These are phyloP conservation scores for Neofusicoccum kwambonambiense DNA, from an alignment of 2,329 filamentous ascomycete species.

Conservation along the genomic window DNA sequence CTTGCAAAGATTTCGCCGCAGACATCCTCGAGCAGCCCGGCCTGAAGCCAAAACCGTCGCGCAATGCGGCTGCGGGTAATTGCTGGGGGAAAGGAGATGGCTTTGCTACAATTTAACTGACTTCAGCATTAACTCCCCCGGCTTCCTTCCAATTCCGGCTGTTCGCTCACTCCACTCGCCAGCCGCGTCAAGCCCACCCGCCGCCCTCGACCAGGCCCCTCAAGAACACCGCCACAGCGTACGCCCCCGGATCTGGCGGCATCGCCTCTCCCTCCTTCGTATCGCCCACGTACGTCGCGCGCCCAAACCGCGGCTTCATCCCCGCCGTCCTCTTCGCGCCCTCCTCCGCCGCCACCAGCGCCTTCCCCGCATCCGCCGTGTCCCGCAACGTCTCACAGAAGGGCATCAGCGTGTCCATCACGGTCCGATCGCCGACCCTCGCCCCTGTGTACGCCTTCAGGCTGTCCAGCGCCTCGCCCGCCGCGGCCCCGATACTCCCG, in stretches of 20 bases:
- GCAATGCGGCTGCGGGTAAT: too few relatives aligned
- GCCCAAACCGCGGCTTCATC: conserved; percentile 84
- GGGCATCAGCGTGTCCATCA: conserved; percentile 85
- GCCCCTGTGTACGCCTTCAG: conserved; percentile 76
- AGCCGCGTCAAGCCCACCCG: neutral
- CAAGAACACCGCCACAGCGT: conserved; percentile 80
- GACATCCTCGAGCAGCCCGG: too few relatives aligned
- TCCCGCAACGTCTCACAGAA: conserved; percentile 71
- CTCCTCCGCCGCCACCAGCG: conserved; percentile 69
- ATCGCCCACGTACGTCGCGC: conserved; percentile 73
- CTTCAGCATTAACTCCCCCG: too few relatives aligned
- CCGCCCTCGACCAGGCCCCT: conserved; percentile 49
- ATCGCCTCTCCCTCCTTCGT: conserved; percentile 49
- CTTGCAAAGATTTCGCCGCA: neutral
- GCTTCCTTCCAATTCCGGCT: too few relatives aligned
- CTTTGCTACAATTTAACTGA: too few relatives aligned
- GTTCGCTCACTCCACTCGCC: neutral
- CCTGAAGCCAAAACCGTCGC: too few relatives aligned
- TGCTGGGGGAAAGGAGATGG: too few relatives aligned
- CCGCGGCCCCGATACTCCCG: conserved; percentile 39
- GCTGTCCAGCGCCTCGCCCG: conserved; percentile 44
- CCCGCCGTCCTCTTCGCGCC: conserved; percentile 81
- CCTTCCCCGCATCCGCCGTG: conserved; percentile 63
- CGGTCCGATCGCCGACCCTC: conserved; percentile 79
- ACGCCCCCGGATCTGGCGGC: conserved; percentile 67